phyloP scores from a whole-genome alignment of 192 early-diverging fungal species.

The Dissophora ornata region DNA sequence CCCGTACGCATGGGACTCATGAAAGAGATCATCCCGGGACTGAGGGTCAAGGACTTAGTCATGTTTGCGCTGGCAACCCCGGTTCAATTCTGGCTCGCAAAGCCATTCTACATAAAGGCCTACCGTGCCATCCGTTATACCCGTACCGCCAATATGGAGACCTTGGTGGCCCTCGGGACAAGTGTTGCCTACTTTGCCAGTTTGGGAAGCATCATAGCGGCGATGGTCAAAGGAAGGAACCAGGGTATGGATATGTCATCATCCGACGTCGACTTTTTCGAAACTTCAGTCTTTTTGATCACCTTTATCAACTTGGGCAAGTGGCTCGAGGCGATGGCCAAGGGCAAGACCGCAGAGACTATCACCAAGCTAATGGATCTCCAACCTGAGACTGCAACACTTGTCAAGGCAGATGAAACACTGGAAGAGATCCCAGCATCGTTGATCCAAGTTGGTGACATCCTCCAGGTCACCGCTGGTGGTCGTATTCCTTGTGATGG shows the following conservation, averaged over 20 bases:
- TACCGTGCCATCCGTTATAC: conserved; percentile 70
- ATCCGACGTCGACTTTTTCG: conserved; percentile 72
- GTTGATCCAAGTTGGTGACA: conserved; percentile 72
- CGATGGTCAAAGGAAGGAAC: conserved; percentile 50
- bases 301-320: conserved; percentile 87
- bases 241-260: conserved; percentile 13
- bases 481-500: conserved; percentile 82
- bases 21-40: conserved; percentile 63
- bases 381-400: conserved; percentile 74
- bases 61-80: conserved; percentile 73
- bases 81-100: conserved; percentile 79
- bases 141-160: conserved; percentile 83
- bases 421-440: conserved; percentile 43
- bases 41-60: conserved; percentile 64
- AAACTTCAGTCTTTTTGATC: conserved; percentile 80
- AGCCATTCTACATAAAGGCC: conserved; percentile 74
- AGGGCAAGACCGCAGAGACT: conserved; percentile 81
- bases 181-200: conserved; percentile 78
- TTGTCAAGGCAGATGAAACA: conserved; percentile 61
- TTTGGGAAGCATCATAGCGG: conserved; percentile 61
- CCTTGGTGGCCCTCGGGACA: conserved; percentile 78
- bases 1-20: conserved; percentile 57
- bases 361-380: conserved; percentile 81
- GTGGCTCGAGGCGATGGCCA: conserved; percentile 83
- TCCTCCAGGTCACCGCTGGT: conserved; percentile 77